Conservation (phyloP, 1,284 basidiomycete species). For the Pyrrhoderma lamaoense region DNA sequence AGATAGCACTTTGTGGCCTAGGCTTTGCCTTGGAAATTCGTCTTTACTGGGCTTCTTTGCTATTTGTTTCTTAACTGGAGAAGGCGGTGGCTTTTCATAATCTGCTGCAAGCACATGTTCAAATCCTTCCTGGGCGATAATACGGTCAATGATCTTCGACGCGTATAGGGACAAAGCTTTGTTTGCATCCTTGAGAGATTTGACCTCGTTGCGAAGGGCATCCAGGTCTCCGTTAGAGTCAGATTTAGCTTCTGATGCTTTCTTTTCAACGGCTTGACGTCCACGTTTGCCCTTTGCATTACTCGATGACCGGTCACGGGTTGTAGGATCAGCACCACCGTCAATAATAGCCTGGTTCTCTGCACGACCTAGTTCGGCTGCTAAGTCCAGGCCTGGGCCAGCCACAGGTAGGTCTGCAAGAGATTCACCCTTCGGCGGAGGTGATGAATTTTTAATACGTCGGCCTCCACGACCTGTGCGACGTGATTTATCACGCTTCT, state of each 20-base stretch:
- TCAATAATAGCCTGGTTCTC: conserved; percentile 73
- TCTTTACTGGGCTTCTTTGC: conserved; percentile 21
- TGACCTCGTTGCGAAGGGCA: conserved; percentile 72
- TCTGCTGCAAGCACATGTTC: conserved; percentile 89
- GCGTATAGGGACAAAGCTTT: conserved; percentile 91
- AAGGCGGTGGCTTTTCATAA: conserved; percentile 48
- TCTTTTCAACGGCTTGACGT: conserved; percentile 36
- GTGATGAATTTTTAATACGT: conserved; percentile 39
- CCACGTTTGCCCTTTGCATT: conserved; percentile 43
- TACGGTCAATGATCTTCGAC: conserved; percentile 93
- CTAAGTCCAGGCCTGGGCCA: conserved; percentile 81
- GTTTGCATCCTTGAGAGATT: conserved; percentile 89
- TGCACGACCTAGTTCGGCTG: conserved; percentile 83
- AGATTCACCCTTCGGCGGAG: conserved; percentile 57
- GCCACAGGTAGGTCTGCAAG: conserved; percentile 75
- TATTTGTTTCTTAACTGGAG: conserved; percentile 20
- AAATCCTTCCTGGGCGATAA: conserved; percentile 89
- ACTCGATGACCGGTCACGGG: conserved; percentile 39
- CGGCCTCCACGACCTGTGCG: conserved; percentile 35
- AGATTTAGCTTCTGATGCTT: conserved; percentile 33
- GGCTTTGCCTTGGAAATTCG: conserved; percentile 31
- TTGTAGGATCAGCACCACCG: conserved; percentile 36
- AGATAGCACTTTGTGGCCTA: conserved; percentile 54
- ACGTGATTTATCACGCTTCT: conserved; percentile 38
- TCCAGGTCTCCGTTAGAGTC: conserved; percentile 53